Evolutionary conservation across 2,329 filamentous ascomycete species (phyloP).

Genomic region (Penicillium thymicola): DNA sequence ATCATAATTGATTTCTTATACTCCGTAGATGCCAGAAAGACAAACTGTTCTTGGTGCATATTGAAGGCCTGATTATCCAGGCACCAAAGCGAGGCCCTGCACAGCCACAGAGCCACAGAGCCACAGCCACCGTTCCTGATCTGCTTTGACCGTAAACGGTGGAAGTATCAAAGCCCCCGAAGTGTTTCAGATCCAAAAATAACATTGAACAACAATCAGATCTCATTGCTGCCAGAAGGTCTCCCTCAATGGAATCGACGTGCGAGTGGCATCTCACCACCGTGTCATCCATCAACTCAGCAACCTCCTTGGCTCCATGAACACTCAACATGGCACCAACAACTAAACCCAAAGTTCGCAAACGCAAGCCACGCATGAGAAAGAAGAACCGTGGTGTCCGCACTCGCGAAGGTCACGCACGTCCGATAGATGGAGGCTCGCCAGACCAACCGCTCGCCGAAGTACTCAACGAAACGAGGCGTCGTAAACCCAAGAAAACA

Average conservation of each 20-base stretch:
- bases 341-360: constrained; percentile 6
- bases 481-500: constrained; percentile 7
- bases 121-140: constrained; percentile 1
- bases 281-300: not conserved
- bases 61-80: not conserved
- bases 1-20: not conserved
- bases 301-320: not conserved
- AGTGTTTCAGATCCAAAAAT: not conserved
- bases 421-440: not conserved
- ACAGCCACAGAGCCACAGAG: not conserved
- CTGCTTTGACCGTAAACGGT: not conserved
- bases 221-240: not conserved
- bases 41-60: not conserved
- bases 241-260: not conserved
- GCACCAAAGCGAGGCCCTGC: not conserved
- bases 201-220: not conserved
- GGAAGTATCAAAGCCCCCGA: not conserved
- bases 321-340: constrained; percentile 15
- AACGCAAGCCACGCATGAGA: constrained; percentile 4
- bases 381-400: constrained; percentile 10
- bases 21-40: not conserved
- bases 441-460: not conserved
- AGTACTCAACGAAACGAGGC: constrained; percentile 2
- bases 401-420: not conserved
- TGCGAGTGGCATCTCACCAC: not conserved